These are phyloP conservation scores for Ustilago lituana DNA, from an alignment of 1,284 basidiomycete genomes.

Conservation along the genomic window DNA sequence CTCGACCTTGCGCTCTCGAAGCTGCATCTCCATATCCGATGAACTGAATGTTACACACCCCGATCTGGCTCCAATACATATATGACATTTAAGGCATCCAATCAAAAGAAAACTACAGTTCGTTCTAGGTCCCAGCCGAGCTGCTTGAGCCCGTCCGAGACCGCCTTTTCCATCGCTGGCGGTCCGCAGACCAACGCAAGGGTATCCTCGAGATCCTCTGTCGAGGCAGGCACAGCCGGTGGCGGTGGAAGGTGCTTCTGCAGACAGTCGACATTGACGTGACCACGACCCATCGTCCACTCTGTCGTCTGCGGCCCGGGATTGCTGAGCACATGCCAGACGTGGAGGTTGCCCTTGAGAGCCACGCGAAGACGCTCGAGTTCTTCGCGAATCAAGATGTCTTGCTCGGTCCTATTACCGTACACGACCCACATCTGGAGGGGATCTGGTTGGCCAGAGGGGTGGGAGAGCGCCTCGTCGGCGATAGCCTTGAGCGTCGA, in stretches of 20 bases:
- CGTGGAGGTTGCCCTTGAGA: slow-evolving; percentile 68
- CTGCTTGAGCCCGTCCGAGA: slow-evolving; percentile 39
- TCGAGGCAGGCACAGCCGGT: slow-evolving; percentile 19
- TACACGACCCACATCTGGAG: slow-evolving; percentile 72
- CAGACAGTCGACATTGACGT: slow-evolving; percentile 70
- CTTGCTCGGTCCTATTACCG: slow-evolving; percentile 71
- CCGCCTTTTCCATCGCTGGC: slow-evolving; percentile 68
- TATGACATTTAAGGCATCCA: too few relatives aligned
- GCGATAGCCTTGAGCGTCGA: slow-evolving; percentile 69
- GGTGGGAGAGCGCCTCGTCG: slow-evolving; percentile 67
- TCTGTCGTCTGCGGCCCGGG: slow-evolving; percentile 53
- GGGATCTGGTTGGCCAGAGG: slow-evolving; percentile 1
- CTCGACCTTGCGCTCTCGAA: too few relatives aligned
- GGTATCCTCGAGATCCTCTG: slow-evolving; percentile 57
- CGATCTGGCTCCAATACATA: too few relatives aligned
- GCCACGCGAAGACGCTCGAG: slow-evolving; percentile 70
- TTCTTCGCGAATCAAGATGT: slow-evolving; percentile 72
- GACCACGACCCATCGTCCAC: slow-evolving; percentile 71
- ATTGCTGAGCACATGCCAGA: slow-evolving; percentile 71
- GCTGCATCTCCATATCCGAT: too few relatives aligned
- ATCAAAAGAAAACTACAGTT: slow-evolving; percentile 59
- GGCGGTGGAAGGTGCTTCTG: slow-evolving; percentile 67
- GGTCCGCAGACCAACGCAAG: slow-evolving; percentile 74
- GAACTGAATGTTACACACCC: too few relatives aligned
- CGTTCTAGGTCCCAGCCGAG: slow-evolving; percentile 59